Conservation (phyloP, 2,329 filamentous ascomycete species). For the Dissoconium aciculare region DNA sequence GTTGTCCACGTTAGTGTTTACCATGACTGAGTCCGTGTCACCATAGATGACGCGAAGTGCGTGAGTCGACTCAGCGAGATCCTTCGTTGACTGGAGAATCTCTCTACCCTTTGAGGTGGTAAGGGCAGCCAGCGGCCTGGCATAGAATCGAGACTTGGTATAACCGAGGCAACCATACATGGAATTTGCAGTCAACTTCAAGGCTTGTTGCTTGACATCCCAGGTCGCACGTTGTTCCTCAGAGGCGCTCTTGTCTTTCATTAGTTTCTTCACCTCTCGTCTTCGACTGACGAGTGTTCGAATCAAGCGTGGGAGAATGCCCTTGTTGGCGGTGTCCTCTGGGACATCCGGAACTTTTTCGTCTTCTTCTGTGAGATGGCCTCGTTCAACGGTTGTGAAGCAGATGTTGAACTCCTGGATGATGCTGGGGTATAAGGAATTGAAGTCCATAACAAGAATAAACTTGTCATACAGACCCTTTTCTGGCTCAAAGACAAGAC, state of each 20-base stretch:
- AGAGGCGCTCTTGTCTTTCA: constrained; percentile 86
- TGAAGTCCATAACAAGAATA: constrained; percentile 99
- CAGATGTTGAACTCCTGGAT: constrained; percentile 99
- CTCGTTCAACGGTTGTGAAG: constrained; percentile 88
- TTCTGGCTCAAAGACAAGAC: constrained; percentile 94
- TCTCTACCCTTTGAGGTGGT: constrained; percentile 96
- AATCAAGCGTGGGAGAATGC: constrained; percentile 81
- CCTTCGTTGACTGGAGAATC: constrained; percentile 90
- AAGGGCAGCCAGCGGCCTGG: constrained; percentile 82
- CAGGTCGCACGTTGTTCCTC: constrained; percentile 78
- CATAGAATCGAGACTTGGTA: constrained; percentile 93
- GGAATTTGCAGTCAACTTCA: constrained; percentile 96
- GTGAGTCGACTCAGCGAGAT: constrained; percentile 78
- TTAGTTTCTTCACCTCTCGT: constrained; percentile 84
- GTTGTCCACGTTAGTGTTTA: constrained; percentile 94
- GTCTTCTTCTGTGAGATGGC: constrained; percentile 58
- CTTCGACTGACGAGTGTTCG: constrained; percentile 77
- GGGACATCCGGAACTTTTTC: constrained; percentile 84
- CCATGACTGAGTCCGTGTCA: constrained; percentile 99
- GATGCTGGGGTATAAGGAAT: constrained; percentile 94
- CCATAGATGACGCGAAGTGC: constrained; percentile 86
- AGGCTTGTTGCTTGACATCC: constrained; percentile 93
- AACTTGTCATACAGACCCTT: constrained; percentile 97
- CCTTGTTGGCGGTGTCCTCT: constrained; percentile 53
- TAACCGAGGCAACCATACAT: constrained; percentile 99